Evolutionary conservation across 2,329 filamentous ascomycete genomes (phyloP).

Genomic region (Tetracladium maxilliforme): DNA sequence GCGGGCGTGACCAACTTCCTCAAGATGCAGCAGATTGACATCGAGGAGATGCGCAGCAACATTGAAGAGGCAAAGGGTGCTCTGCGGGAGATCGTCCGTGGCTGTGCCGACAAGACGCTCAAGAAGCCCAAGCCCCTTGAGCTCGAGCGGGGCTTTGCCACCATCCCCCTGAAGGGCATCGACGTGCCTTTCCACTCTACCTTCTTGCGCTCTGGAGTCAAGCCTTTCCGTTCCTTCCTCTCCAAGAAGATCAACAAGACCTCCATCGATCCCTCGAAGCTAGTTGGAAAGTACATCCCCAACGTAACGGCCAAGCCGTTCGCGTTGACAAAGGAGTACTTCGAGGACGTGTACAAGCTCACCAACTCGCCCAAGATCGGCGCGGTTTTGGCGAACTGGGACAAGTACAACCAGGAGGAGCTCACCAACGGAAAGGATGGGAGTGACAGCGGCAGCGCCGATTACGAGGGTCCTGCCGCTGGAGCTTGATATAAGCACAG

Average conservation of each 20-base stretch:
- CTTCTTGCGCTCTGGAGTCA: slow-evolving; percentile 93
- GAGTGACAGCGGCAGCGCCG: no score
- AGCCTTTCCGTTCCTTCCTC: slow-evolving; percentile 95
- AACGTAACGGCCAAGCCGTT: slow-evolving; percentile 97
- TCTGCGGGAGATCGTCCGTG: slow-evolving; percentile 79
- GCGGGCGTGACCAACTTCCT: slow-evolving; percentile 71
- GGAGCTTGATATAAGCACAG: no score
- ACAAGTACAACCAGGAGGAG: slow-evolving; percentile 16
- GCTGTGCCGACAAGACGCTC: slow-evolving; percentile 74
- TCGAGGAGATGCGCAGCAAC: slow-evolving; percentile 79
- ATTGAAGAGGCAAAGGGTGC: slow-evolving; percentile 85
- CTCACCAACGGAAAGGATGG: no score
- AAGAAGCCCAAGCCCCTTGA: slow-evolving; percentile 80
- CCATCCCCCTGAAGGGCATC: slow-evolving; percentile 91
- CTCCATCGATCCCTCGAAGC: slow-evolving; percentile 89
- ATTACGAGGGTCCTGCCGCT: no score
- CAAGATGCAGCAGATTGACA: slow-evolving; percentile 94
- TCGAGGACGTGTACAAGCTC: slow-evolving; percentile 93
- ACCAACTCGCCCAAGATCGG: slow-evolving; percentile 46
- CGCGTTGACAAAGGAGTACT: slow-evolving; percentile 94
- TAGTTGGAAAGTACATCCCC: slow-evolving; percentile 97
- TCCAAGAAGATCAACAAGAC: slow-evolving; percentile 99
- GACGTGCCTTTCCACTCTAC: slow-evolving; percentile 99
- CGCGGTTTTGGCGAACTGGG: slow-evolving; percentile 17
- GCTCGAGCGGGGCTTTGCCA: slow-evolving; percentile 89